A percentile compares a stretch with the other conserved stretches of the same genome.
These are phyloP conservation scores for Neocallimastix lanati DNA, from an alignment of 192 early-diverging fungal species.

Conservation along the genomic window DNA sequence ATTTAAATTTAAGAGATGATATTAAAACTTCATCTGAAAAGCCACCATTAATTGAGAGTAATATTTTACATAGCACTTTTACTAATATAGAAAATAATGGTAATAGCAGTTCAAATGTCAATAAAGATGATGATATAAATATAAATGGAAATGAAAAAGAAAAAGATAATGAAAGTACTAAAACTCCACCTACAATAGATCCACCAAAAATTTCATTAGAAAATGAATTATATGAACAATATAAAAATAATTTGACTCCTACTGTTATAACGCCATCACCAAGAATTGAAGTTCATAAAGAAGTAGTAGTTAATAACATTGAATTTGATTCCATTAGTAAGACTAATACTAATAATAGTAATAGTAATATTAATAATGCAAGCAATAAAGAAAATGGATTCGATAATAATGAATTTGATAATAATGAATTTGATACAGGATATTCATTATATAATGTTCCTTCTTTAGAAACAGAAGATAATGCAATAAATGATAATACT, in stretches of 20 bases:
- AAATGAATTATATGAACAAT: background rate
- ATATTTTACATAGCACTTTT: too few species aligned
- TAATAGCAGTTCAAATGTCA: too few species aligned
- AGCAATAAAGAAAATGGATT: background rate
- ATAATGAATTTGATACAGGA: background rate
- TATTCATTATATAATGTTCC: background rate
- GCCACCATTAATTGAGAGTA: background rate
- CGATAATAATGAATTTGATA: background rate
- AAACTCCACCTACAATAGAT: background rate
- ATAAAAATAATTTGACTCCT: background rate
- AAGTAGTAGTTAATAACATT: too few species aligned
- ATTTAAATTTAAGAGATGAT: too few species aligned
- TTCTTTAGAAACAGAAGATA: background rate
- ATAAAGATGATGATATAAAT: too few species aligned
- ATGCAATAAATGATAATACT: background rate
- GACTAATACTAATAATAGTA: too few species aligned
- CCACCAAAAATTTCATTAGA: background rate
- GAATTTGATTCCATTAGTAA: too few species aligned
- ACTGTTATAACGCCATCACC: background rate
- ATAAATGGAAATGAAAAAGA: too few species aligned
- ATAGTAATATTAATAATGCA: too few species aligned
- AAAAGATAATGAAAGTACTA: background rate
- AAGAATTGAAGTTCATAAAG: too few species aligned
- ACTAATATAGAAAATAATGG: too few species aligned
- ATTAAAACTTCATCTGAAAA: too few species aligned